Conservation (phyloP, 257 asterid species). For the Petunia axillaris region DNA sequence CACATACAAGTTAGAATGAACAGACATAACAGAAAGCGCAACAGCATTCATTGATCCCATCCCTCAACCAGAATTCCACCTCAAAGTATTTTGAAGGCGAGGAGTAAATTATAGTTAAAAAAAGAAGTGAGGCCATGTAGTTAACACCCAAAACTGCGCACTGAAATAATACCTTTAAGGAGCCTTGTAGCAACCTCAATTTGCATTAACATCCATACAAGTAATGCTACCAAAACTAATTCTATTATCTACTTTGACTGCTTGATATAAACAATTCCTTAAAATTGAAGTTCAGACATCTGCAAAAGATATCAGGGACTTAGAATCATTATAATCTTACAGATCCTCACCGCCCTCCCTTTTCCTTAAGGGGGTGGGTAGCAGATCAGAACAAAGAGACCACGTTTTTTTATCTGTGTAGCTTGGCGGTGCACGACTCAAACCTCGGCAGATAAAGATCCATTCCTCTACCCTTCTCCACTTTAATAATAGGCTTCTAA, state of each 20-base stretch:
- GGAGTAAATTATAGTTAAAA: neutral
- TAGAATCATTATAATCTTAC: neutral
- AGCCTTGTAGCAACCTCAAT: neutral
- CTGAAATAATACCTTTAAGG: neutral
- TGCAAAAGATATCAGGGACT: neutral
- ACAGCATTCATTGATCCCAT: neutral
- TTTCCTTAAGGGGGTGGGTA: neutral
- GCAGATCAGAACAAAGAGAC: neutral
- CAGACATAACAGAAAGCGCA: neutral
- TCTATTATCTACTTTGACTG: neutral
- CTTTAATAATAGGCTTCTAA: too few species aligned
- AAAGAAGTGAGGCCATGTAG: neutral
- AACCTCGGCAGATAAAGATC: too few species aligned
- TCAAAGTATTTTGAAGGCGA: too few species aligned
- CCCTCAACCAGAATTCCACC: too few species aligned
- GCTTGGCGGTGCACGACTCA: neutral
- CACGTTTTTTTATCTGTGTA: neutral
- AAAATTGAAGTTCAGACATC: neutral
- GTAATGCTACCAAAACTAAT: neutral
- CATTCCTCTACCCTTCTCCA: too few species aligned
- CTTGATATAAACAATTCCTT: neutral
- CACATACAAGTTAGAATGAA: neutral
- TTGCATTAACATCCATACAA: constrained; percentile 11
- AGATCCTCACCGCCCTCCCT: neutral
- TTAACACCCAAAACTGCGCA: neutral